Conservation (phyloP, 2,329 filamentous ascomycete genomes). For the Talaromyces funiculosus region DNA sequence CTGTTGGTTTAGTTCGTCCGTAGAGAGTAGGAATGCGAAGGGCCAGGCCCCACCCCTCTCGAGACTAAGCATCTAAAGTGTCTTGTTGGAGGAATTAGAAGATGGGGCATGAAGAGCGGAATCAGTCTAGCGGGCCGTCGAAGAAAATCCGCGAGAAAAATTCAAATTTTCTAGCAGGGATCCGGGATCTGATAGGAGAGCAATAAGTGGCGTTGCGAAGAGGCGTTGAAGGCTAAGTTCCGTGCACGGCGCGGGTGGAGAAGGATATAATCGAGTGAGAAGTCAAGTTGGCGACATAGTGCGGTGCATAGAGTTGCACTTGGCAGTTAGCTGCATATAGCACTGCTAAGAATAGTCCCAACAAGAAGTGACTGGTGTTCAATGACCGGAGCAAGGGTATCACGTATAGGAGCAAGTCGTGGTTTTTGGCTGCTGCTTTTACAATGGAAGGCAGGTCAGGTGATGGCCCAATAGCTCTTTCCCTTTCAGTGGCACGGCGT, state of each 20-base stretch:
- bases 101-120: background rate
- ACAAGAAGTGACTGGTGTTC: background rate
- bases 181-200: conserved; percentile 13
- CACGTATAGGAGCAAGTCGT: background rate
- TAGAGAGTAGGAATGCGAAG: conserved; percentile 4
- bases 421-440: background rate
- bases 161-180: background rate
- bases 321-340: background rate
- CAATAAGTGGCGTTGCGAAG: conserved; percentile 10
- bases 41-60: conserved; percentile 3
- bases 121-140: conserved; percentile 2
- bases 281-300: background rate
- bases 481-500: background rate
- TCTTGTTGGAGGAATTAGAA: conserved; percentile 3
- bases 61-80: conserved; percentile 1
- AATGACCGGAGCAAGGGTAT: background rate
- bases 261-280: conserved; percentile 6
- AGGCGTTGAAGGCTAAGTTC: conserved; percentile 4
- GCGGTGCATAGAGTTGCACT: background rate
- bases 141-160: background rate
- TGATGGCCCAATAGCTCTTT: conserved; percentile 3
- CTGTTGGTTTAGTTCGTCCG: conserved; percentile 11
- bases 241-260: conserved; percentile 10
- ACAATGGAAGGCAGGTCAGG: conserved; percentile 2
- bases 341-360: conserved; percentile 5